Evolutionary conservation across 2,329 filamentous ascomycete species (phyloP).

Genomic region (Paraconiothyrium sp.): DNA sequence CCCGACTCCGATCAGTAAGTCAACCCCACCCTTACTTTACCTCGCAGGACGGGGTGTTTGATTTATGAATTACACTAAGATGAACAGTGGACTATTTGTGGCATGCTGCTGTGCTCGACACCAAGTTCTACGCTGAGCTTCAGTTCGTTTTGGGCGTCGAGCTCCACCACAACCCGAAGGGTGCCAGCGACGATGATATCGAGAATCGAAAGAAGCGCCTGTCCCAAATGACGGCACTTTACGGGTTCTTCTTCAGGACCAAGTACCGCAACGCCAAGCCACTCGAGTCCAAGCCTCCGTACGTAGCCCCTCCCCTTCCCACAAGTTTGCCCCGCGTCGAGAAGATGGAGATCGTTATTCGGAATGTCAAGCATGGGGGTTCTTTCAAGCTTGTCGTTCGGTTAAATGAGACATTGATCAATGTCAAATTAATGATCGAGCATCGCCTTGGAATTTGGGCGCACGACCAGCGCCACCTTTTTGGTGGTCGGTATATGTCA

Average conservation of each 20-base stretch:
- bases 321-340: background rate
- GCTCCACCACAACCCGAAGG: constrained; percentile 9
- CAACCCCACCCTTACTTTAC: too few species aligned
- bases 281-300: background rate
- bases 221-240: background rate
- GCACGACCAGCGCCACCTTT: background rate
- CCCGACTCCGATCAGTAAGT: constrained; percentile 11
- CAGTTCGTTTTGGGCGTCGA: background rate
- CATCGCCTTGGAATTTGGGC: background rate
- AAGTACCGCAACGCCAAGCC: background rate
- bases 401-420: background rate
- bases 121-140: constrained; percentile 11
- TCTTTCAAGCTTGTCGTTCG: background rate
- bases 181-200: background rate
- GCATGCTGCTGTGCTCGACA: constrained; percentile 13
- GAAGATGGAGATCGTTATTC: background rate
- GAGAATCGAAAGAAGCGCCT: background rate
- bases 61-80: too few species aligned
- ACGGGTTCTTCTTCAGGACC: constrained; percentile 2
- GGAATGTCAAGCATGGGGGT: background rate
- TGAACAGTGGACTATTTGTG: constrained; percentile 11
- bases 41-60: too few species aligned
- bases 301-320: background rate
- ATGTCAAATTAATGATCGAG: background rate
- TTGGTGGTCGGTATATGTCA: background rate